phyloP scores from a whole-genome alignment of 2,329 filamentous ascomycete species.

The Alternaria consortialis region DNA sequence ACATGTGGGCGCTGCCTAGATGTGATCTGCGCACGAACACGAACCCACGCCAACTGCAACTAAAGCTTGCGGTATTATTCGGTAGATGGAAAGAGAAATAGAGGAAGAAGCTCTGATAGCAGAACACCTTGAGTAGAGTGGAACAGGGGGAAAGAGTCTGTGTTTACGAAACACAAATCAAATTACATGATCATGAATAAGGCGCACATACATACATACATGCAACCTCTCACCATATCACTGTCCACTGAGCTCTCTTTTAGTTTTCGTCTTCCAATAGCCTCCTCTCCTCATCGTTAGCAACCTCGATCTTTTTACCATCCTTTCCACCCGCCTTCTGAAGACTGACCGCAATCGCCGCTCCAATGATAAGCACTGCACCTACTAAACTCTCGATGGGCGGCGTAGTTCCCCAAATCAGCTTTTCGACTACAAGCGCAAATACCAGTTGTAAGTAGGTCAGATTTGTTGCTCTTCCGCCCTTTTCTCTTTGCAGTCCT shows the following conservation, averaged over 20 bases:
- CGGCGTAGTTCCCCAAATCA: constrained; percentile 59
- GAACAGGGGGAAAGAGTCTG: background rate
- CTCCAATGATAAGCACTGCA: constrained; percentile 36
- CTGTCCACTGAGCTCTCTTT: background rate
- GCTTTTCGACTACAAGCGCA: constrained; percentile 67
- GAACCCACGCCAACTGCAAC: background rate
- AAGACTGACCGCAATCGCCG: constrained; percentile 38
- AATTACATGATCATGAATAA: background rate
- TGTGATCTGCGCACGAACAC: background rate
- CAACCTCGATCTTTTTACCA: constrained; percentile 15
- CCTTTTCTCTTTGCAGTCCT: constrained; percentile 74
- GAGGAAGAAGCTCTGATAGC: background rate
- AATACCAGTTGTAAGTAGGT: constrained; percentile 73
- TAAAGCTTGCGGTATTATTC: background rate
- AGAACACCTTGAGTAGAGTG: background rate
- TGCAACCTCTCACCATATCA: background rate
- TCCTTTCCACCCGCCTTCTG: constrained; percentile 25
- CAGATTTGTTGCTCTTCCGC: constrained; percentile 67
- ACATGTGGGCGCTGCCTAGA: background rate
- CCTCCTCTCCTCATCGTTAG: constrained; percentile 36
- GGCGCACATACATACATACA: background rate
- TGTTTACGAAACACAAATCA: background rate
- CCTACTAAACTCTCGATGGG: constrained; percentile 35
- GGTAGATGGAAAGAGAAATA: background rate
- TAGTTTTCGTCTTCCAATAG: constrained; percentile 22